These are phyloP conservation scores for Kwoniella europaea DNA, from an alignment of 768 basidiomycete species.

Conservation along the genomic window DNA sequence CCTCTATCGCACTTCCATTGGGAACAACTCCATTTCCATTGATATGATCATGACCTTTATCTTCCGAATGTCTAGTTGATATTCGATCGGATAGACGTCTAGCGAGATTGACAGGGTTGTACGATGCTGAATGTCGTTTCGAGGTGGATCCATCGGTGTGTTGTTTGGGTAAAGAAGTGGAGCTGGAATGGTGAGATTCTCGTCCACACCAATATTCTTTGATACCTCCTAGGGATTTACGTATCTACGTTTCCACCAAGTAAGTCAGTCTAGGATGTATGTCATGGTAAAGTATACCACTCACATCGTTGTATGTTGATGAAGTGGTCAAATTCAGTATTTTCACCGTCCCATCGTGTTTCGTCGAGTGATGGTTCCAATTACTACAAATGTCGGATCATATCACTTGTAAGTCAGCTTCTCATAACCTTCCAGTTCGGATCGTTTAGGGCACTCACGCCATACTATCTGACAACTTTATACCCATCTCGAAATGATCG, in stretches of 20 bases:
- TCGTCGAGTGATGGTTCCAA: constrained; percentile 40
- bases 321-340: constrained; percentile 32
- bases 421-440: too few relatives aligned
- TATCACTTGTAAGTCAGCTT: too few relatives aligned
- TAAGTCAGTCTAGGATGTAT: too few relatives aligned
- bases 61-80: constrained; percentile 7
- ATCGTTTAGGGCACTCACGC: constrained; percentile 28
- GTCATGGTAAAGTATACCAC: not conserved
- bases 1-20: constrained; percentile 20
- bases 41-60: constrained; percentile 1
- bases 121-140: constrained; percentile 14
- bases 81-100: constrained; percentile 19
- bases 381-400: constrained; percentile 14
- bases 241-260: not conserved
- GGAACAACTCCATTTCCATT: constrained; percentile 8
- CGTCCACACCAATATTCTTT: constrained; percentile 50
- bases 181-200: constrained; percentile 26
- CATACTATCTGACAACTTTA: constrained; percentile 37
- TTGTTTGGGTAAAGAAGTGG: not conserved
- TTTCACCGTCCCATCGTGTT: constrained; percentile 42
- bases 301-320: constrained; percentile 16
- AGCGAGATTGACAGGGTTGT: constrained; percentile 21
- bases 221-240: constrained; percentile 29
- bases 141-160: constrained; percentile 3
- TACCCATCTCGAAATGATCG: constrained; percentile 35